A percentile compares a stretch with the other conserved stretches of the same genome.
phyloP scores from a whole-genome alignment of 106 monocot species.

The Gastrodia elata region DNA sequence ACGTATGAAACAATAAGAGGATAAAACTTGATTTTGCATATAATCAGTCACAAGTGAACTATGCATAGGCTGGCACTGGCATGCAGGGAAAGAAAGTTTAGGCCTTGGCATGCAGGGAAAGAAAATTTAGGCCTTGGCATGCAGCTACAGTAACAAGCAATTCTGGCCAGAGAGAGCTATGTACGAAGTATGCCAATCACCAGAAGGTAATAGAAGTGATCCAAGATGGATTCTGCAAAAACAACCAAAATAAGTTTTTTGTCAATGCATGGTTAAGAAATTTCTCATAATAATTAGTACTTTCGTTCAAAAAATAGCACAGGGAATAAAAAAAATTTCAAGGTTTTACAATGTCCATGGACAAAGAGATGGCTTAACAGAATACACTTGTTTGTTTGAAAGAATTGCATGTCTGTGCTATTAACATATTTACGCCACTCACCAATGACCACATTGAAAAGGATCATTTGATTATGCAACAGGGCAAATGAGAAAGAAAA shows the following conservation, averaged over 20 bases:
- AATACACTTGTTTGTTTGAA: no score
- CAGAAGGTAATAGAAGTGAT: slow-evolving; percentile 48
- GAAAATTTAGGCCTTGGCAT: no score
- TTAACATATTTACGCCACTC: no score
- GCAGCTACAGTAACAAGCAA: slow-evolving; percentile 59
- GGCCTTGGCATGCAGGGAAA: no score
- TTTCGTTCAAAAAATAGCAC: not conserved
- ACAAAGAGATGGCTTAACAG: not conserved
- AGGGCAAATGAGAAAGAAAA: no score
- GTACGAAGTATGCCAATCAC: slow-evolving; percentile 59
- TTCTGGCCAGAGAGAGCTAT: slow-evolving; percentile 39
- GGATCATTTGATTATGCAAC: no score
- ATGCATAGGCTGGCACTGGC: slow-evolving; percentile 34
- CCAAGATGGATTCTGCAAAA: slow-evolving; percentile 62
- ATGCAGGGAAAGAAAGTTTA: slow-evolving; percentile 66
- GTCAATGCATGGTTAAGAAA: not conserved
- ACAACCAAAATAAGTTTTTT: not conserved
- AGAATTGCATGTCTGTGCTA: no score
- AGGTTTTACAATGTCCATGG: not conserved
- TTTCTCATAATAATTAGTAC: not conserved
- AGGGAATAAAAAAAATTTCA: not conserved
- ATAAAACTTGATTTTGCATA: slow-evolving; percentile 46
- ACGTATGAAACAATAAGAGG: not conserved
- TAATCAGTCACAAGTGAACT: slow-evolving; percentile 17
- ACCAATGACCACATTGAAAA: no score